Conservation (phyloP, 495 filamentous ascomycete genomes). For the Chaetomium tenue region DNA sequence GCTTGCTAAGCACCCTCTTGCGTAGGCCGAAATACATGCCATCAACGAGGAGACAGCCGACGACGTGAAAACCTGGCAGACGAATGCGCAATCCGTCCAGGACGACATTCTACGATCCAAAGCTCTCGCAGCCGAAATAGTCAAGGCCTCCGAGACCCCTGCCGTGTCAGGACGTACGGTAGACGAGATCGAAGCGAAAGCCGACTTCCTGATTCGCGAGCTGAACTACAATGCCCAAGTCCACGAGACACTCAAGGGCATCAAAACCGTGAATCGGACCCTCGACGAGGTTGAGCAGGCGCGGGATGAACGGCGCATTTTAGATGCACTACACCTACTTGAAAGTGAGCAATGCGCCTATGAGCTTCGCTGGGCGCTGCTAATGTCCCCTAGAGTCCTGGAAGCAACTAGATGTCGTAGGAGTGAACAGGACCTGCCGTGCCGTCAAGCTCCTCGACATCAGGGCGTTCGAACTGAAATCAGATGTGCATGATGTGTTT, state of each 20-base stretch:
- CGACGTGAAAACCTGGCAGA: conserved; percentile 80
- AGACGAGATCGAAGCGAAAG: conserved; percentile 66
- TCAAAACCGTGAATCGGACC: conserved; percentile 53
- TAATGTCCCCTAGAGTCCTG: conserved; percentile 42
- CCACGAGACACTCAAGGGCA: conserved; percentile 57
- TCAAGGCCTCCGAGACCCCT: conserved; percentile 65
- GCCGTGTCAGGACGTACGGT: conserved; percentile 57
- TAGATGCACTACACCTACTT: conserved; percentile 52
- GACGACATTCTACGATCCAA: conserved; percentile 74
- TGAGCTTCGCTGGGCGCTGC: background rate
- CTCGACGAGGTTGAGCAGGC: conserved; percentile 55
- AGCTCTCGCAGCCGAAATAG: conserved; percentile 69
- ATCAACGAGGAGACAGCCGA: conserved; percentile 71
- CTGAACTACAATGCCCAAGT: conserved; percentile 72
- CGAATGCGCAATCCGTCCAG: conserved; percentile 77
- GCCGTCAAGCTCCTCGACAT: conserved; percentile 50
- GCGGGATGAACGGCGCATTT: conserved; percentile 46
- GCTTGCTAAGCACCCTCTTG: conserved; percentile 18
- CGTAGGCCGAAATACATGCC: conserved; percentile 64
- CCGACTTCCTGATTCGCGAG: conserved; percentile 69
- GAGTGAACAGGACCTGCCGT: conserved; percentile 47
- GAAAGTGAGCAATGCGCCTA: conserved; percentile 40
- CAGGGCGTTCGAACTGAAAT: conserved; percentile 53
- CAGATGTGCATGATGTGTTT: conserved; percentile 57
- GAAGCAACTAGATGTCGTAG: conserved; percentile 44